These are phyloP conservation scores for Scutellaria baicalensis DNA, from an alignment of 257 asterid species.

Conservation along the genomic window DNA sequence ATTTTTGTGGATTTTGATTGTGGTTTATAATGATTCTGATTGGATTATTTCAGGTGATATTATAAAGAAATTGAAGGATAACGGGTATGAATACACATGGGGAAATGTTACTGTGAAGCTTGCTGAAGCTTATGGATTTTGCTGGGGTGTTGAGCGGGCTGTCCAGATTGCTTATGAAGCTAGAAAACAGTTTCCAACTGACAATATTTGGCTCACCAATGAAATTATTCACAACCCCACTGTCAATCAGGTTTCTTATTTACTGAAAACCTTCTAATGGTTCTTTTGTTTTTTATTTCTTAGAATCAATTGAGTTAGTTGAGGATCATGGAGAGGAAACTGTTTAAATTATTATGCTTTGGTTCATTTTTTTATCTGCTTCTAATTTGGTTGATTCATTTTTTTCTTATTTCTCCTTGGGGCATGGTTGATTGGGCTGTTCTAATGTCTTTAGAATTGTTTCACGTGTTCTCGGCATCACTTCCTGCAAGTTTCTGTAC, in stretches of 20 bases:
- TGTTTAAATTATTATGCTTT: neutral
- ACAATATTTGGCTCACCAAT: constrained; percentile 88
- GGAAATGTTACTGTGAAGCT: constrained; percentile 88
- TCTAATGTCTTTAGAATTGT: neutral
- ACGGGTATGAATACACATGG: constrained; percentile 73
- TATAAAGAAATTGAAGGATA: constrained; percentile 79
- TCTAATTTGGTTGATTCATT: neutral
- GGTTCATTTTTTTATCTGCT: neutral
- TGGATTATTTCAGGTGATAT: constrained; percentile 65
- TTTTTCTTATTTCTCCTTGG: neutral
- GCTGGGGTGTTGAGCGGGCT: constrained; percentile 99
- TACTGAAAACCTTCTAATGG: neutral
- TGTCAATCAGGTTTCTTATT: constrained; percentile 64
- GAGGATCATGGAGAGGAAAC: neutral
- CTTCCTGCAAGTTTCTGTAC: neutral
- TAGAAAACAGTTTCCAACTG: constrained; percentile 76
- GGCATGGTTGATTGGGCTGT: neutral
- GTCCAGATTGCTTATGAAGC: constrained; percentile 99
- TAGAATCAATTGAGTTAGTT: neutral
- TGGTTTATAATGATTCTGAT: neutral
- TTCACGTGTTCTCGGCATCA: neutral
- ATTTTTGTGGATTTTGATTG: neutral
- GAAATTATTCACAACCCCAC: constrained; percentile 95
- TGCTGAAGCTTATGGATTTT: constrained; percentile 93
- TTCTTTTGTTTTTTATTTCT: neutral